These are phyloP conservation scores for Barbarea vulgaris DNA, from an alignment of 345 rosid species.

Conservation along the genomic window DNA sequence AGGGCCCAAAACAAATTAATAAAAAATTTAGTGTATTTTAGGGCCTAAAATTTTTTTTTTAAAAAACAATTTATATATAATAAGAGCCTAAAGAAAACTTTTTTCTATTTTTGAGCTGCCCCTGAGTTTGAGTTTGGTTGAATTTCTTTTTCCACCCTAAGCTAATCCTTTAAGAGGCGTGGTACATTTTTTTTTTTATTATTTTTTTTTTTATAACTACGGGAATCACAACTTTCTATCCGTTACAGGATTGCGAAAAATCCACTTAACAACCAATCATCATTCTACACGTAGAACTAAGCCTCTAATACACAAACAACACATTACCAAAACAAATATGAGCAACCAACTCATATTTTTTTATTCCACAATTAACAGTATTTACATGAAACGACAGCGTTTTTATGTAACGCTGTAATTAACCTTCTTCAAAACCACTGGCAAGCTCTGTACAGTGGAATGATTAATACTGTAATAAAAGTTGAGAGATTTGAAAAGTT, in stretches of 20 bases:
- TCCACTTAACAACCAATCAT: neutral
- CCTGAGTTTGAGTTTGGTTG: no score
- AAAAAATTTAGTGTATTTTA: no score
- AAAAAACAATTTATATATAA: no score
- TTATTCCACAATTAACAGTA: neutral
- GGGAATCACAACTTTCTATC: neutral
- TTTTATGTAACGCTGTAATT: neutral
- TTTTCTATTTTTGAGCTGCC: no score
- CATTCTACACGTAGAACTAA: neutral
- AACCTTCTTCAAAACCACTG: slow-evolving; percentile 9
- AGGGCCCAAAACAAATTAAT: no score
- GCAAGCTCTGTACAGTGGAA: slow-evolving; percentile 21
- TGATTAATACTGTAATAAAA: neutral
- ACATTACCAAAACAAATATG: neutral
- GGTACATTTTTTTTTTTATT: no score
- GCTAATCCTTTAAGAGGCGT: no score
- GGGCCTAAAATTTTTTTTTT: no score
- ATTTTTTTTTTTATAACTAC: no score
- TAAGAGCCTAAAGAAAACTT: no score
- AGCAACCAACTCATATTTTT: neutral
- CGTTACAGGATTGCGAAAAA: neutral
- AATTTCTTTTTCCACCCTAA: no score
- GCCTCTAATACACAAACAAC: neutral
- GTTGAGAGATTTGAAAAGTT: neutral
- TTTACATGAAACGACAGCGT: neutral